Conservation (phyloP, 2,329 filamentous ascomycete species). For the Blumeria graminis region DNA sequence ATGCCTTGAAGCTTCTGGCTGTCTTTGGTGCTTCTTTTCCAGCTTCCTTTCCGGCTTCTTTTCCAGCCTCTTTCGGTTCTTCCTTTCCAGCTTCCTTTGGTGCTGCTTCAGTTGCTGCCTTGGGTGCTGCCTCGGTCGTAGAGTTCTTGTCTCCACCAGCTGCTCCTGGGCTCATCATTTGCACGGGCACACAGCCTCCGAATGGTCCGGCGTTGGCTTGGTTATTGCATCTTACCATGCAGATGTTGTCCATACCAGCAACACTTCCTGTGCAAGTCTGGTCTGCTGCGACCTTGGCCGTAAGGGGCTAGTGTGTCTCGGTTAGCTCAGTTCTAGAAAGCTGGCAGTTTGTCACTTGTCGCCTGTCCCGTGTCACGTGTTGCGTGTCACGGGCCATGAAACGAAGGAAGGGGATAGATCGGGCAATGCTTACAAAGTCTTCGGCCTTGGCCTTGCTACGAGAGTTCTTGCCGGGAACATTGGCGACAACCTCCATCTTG, state of each 20-base stretch:
- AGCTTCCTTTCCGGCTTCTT: too few relatives aligned
- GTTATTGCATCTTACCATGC: conserved; percentile 33
- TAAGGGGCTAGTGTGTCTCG: conserved; percentile 23
- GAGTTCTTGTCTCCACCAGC: too few relatives aligned
- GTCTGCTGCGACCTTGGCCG: conserved; percentile 16
- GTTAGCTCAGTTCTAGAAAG: conserved; percentile 22
- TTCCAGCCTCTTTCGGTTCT: too few relatives aligned
- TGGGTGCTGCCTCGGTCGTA: too few relatives aligned
- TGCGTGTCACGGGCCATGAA: too few relatives aligned
- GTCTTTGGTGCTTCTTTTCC: too few relatives aligned
- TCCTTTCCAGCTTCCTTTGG: too few relatives aligned
- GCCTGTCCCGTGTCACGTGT: too few relatives aligned
- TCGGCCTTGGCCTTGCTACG: conserved; percentile 16
- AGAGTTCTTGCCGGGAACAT: neutral
- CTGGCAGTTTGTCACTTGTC: conserved; percentile 3
- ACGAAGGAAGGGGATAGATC: conserved; percentile 18
- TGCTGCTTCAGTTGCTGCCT: too few relatives aligned
- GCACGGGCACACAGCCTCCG: conserved; percentile 33
- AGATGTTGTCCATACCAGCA: conserved; percentile 32
- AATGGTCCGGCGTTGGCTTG: conserved; percentile 36
- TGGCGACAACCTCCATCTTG: neutral
- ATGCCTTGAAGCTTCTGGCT: too few relatives aligned
- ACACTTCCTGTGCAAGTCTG: conserved; percentile 34
- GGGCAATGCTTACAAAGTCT: neutral
- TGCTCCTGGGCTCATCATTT: conserved; percentile 16